These are phyloP conservation scores for Lepidium africanum DNA, from an alignment of 345 rosid genomes.

Conservation along the genomic window DNA sequence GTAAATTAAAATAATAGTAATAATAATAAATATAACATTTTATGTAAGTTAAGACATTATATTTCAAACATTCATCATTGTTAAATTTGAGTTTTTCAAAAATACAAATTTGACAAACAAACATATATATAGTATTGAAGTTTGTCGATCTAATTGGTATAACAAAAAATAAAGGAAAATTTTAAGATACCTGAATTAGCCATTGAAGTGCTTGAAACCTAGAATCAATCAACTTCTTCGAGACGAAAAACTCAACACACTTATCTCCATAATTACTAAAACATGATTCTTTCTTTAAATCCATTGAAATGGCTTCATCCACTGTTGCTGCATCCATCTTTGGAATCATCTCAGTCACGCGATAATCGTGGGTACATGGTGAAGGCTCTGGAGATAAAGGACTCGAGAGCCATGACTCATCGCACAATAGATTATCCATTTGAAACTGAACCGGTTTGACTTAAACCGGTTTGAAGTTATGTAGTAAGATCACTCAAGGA, in stretches of 20 bases:
- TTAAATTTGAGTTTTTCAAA: no score
- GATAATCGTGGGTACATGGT: neutral
- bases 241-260: conserved; percentile 10
- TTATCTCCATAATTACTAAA: conserved; percentile 10
- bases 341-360: neutral
- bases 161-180: no score
- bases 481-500: neutral
- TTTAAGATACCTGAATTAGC: conserved; percentile 24
- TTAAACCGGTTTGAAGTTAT: neutral
- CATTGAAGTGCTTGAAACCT: conserved; percentile 21
- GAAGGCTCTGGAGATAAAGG: conserved; percentile 9
- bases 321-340: neutral
- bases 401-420: conserved; percentile 20
- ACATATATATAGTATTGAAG: no score
- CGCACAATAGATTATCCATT: conserved; percentile 28
- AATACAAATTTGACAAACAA: no score
- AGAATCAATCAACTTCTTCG: conserved; percentile 1
- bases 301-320: conserved; percentile 16
- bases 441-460: neutral
- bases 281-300: conserved; percentile 22
- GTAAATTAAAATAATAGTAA: no score
- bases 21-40: no score
- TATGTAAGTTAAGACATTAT: no score
- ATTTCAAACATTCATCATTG: no score
- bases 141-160: no score